A percentile compares a stretch with the other conserved stretches of the same genome.
Evolutionary conservation across 345 rosid genomes (phyloP).

Genomic region (Eucalyptus marginata): DNA sequence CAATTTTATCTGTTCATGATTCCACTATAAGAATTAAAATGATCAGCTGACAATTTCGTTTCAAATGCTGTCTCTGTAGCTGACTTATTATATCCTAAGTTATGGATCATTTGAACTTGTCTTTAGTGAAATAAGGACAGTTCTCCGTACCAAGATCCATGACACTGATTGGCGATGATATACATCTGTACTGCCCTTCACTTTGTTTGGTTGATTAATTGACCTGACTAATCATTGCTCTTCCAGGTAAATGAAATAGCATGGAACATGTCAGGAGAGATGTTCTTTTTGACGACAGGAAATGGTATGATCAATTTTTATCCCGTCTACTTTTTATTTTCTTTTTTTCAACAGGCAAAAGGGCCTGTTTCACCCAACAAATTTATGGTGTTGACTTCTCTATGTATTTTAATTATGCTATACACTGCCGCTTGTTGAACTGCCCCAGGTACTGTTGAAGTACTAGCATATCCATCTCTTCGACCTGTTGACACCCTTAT

Average conservation of each 20-base stretch:
- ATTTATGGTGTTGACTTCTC: neutral
- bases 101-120: neutral
- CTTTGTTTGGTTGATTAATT: neutral
- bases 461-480: slow-evolving; percentile 74
- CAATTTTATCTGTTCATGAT: neutral
- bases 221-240: neutral
- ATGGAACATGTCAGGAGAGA: slow-evolving; percentile 94
- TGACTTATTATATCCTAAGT: neutral
- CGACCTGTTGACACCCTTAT: slow-evolving; percentile 63
- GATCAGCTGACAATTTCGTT: neutral
- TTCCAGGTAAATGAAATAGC: slow-evolving; percentile 94
- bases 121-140: neutral
- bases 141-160: neutral
- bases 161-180: neutral
- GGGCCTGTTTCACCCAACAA: neutral
- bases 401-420: neutral
- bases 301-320: slow-evolving; percentile 44
- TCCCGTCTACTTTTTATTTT: neutral
- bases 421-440: neutral
- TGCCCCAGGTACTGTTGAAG: slow-evolving; percentile 83
- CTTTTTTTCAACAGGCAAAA: neutral
- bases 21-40: neutral
- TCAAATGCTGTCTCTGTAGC: neutral
- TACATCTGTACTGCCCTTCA: neutral
- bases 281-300: slow-evolving; percentile 93